phyloP scores from a whole-genome alignment of 169 alveolate genomes.

The Plasmodium inui region DNA sequence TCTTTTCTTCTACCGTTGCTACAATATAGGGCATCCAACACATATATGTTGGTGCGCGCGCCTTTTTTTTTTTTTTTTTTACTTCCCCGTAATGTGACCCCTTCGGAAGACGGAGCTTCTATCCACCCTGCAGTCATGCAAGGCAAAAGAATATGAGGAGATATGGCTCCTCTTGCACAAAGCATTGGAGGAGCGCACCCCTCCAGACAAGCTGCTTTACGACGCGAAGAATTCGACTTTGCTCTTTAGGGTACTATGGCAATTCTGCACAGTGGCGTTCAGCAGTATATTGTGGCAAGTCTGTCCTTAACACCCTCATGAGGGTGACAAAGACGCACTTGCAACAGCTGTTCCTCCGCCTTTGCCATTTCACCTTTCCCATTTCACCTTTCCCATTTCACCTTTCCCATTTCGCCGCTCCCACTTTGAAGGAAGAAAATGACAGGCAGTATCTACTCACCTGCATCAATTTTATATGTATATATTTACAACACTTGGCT shows the following conservation, averaged over 20 bases:
- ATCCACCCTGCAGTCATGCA: conserved; percentile 12
- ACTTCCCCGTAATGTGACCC: neutral
- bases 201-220: conserved; percentile 22
- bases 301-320: neutral
- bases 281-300: neutral
- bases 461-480: conserved; percentile 21
- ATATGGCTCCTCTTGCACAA: conserved; percentile 20
- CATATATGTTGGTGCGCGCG: neutral
- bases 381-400: too few species aligned
- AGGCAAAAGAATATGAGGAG: conserved; percentile 24
- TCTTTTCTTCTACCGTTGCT: neutral
- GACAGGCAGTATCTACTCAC: conserved; percentile 36
- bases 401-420: neutral
- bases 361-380: neutral
- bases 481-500: conserved; percentile 40
- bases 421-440: conserved; percentile 44
- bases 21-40: neutral
- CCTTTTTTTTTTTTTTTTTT: neutral
- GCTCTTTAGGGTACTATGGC: conserved; percentile 15
- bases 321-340: neutral
- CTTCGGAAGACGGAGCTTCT: conserved; percentile 17
- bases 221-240: conserved; percentile 39
- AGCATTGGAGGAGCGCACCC: conserved; percentile 23
- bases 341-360: neutral
- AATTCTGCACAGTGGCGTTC: neutral